phyloP scores from a whole-genome alignment of 2,329 filamentous ascomycete genomes.

The Chaetomiaceae sp. region DNA sequence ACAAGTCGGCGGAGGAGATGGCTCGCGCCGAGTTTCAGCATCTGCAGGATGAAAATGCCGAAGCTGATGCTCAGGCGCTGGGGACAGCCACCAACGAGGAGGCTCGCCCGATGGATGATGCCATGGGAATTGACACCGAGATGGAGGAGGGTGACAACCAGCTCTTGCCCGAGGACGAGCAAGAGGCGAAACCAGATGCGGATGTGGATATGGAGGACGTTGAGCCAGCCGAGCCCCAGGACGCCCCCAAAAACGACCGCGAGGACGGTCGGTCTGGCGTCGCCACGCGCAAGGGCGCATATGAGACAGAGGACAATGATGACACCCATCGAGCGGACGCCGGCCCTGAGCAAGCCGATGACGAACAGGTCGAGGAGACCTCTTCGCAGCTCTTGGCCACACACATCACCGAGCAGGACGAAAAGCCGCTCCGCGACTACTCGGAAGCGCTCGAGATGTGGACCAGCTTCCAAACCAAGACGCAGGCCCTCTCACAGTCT shows the following conservation, averaged over 20 bases:
- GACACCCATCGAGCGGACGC: constrained; percentile 26
- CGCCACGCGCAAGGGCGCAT: constrained; percentile 53
- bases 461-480: constrained; percentile 76
- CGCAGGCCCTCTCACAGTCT: constrained; percentile 78
- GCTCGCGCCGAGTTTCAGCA: constrained; percentile 86
- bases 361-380: constrained; percentile 46
- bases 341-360: constrained; percentile 35
- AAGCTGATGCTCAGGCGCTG: constrained; percentile 84
- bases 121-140: constrained; percentile 76
- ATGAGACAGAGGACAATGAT: constrained; percentile 42
- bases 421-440: constrained; percentile 42
- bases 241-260: constrained; percentile 38
- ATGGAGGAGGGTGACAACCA: constrained; percentile 45
- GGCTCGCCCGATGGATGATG: constrained; percentile 75
- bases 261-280: constrained; percentile 56
- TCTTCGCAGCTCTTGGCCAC: constrained; percentile 65
- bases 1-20: constrained; percentile 57
- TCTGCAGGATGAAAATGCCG: constrained; percentile 72
- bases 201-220: constrained; percentile 44
- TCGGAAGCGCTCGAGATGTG: constrained; percentile 65
- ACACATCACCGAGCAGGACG: constrained; percentile 49
- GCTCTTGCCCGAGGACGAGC: constrained; percentile 44
- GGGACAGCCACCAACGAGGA: constrained; percentile 85
- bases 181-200: constrained; percentile 35
- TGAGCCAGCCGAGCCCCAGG: constrained; percentile 32